These are phyloP conservation scores for Ilyonectria destructans DNA, from an alignment of 2,329 filamentous ascomycete genomes.

Conservation along the genomic window DNA sequence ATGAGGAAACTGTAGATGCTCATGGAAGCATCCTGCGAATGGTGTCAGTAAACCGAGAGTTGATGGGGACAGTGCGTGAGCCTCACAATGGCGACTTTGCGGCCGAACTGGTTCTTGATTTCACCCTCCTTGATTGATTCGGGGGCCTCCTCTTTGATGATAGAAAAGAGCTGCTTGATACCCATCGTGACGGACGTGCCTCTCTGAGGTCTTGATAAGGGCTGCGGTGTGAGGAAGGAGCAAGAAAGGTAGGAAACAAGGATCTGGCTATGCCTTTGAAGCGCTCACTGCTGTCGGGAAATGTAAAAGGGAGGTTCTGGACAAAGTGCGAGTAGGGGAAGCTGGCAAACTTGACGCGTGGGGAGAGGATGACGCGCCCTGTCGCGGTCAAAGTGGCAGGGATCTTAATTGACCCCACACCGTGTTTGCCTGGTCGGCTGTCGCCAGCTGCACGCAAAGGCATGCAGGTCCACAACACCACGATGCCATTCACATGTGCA, in stretches of 20 bases:
- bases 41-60: constrained; percentile 21
- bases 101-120: constrained; percentile 98
- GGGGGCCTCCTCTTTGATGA: constrained; percentile 94
- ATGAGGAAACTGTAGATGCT: constrained; percentile 99
- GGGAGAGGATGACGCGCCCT: constrained; percentile 50
- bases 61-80: too few relatives aligned
- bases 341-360: constrained; percentile 43
- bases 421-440: constrained; percentile 7
- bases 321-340: constrained; percentile 30
- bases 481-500: background rate
- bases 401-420: constrained; percentile 54
- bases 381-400: constrained; percentile 47
- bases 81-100: constrained; percentile 96
- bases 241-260: background rate
- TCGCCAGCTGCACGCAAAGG: constrained; percentile 9
- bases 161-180: constrained; percentile 82
- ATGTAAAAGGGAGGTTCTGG: constrained; percentile 4
- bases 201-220: background rate
- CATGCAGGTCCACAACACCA: background rate
- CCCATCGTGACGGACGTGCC: constrained; percentile 63
- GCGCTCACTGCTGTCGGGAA: background rate
- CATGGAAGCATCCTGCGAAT: constrained; percentile 78
- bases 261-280: background rate
- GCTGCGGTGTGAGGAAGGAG: background rate
- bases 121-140: constrained; percentile 96